A percentile compares a stretch with the other conserved stretches of the same genome.
Conservation (phyloP, 345 rosid genomes). For the Eucalyptus melliodora region DNA sequence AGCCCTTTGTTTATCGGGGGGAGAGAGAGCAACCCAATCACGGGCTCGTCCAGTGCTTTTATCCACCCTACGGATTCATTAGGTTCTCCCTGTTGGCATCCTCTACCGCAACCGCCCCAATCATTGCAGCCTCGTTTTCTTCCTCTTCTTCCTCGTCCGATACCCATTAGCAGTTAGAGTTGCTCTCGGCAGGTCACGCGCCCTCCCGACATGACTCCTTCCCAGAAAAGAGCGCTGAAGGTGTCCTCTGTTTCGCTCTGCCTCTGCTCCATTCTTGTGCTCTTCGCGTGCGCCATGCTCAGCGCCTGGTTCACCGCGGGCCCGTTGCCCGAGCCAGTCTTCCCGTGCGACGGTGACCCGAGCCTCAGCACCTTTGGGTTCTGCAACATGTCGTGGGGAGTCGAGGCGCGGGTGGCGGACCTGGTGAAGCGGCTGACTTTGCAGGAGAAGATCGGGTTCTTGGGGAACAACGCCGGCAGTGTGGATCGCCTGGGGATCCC, state of each 20-base stretch:
- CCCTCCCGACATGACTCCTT: constrained; percentile 1
- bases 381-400: constrained; percentile 34
- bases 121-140: neutral
- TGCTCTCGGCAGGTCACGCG: neutral
- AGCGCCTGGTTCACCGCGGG: constrained; percentile 5
- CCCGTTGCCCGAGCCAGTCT: constrained; percentile 34
- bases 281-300: neutral
- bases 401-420: constrained; percentile 54
- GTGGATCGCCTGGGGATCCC: constrained; percentile 81
- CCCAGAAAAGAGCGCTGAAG: constrained; percentile 4
- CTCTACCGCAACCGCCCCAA: neutral
- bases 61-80: neutral
- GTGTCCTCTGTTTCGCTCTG: constrained; percentile 20
- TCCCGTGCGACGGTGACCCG: constrained; percentile 50
- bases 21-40: neutral
- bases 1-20: neutral
- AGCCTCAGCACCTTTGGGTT: constrained; percentile 38
- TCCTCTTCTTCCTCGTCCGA: neutral
- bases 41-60: neutral
- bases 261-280: neutral
- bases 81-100: neutral
- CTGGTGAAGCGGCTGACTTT: constrained; percentile 60
- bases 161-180: constrained; percentile 22
- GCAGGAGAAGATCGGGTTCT: constrained; percentile 60
- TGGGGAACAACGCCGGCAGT: constrained; percentile 41